Conservation (phyloP, 306 rosid genomes). For the Sicyos baderoa region DNA sequence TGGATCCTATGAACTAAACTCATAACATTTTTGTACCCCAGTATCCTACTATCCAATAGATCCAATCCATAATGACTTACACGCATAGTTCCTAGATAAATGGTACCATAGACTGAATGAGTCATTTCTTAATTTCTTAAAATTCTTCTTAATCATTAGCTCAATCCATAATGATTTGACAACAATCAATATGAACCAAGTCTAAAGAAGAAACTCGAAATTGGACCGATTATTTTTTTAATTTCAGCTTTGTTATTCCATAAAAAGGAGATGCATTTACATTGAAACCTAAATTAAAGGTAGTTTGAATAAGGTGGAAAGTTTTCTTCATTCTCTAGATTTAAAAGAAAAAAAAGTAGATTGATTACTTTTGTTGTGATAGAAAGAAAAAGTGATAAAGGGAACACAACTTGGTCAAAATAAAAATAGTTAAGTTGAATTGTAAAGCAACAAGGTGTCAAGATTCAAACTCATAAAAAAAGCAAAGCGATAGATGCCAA, state of each 20-base stretch:
- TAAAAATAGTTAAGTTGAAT: constrained; percentile 10
- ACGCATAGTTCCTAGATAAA: too few species aligned
- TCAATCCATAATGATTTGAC: not conserved
- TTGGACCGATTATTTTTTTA: not conserved
- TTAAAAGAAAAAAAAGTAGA: not conserved
- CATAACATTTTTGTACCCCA: too few species aligned
- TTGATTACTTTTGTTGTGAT: constrained; percentile 2
- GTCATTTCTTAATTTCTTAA: too few species aligned
- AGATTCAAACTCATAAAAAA: constrained; percentile 12
- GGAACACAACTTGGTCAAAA: constrained; percentile 17
- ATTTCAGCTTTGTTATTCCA: not conserved
- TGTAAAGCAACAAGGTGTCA: constrained; percentile 7
- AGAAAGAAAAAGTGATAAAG: not conserved
- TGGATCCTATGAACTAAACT: too few species aligned
- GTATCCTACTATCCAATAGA: too few species aligned
- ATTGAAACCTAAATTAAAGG: not conserved
- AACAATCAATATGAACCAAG: not conserved
- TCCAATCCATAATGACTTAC: too few species aligned
- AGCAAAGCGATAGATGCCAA: constrained; percentile 18
- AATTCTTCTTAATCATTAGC: too few species aligned
- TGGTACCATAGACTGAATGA: too few species aligned
- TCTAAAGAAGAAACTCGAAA: not conserved
- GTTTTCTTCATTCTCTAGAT: constrained; percentile 11
- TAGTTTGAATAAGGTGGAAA: not conserved
- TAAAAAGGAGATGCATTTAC: not conserved